Percentiles rank a stretch among this genome's conserved stretches.
Conservation (phyloP, 129 eudicot species). For the Artemisia tridentata region DNA sequence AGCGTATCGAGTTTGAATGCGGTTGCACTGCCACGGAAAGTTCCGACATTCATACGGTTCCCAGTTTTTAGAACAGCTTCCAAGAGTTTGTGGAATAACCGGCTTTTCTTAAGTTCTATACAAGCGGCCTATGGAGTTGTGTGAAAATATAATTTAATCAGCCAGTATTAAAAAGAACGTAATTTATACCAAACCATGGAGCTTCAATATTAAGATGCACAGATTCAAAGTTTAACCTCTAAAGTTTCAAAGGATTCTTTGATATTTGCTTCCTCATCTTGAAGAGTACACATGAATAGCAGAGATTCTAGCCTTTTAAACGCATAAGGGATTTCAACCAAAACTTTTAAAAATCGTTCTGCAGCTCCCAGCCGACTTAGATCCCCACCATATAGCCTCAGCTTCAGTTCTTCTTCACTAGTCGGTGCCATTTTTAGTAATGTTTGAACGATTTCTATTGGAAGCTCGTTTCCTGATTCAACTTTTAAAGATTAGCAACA, state of each 20-base stretch:
- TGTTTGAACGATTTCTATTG: constrained; percentile 53
- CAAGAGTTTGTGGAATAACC: constrained; percentile 51
- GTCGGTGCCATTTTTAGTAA: constrained; percentile 62
- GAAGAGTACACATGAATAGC: constrained; percentile 52
- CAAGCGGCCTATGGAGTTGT: constrained; percentile 48
- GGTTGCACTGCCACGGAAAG: constrained; percentile 61
- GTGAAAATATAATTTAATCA: constrained; percentile 7
- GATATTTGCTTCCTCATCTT: constrained; percentile 41
- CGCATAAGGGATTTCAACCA: constrained; percentile 61
- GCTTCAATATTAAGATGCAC: background rate
- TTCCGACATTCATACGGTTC: constrained; percentile 66
- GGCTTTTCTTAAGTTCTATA: constrained; percentile 45
- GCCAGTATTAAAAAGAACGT: background rate
- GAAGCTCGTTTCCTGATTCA: constrained; percentile 60
- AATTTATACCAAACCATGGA: background rate
- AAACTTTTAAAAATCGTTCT: constrained; percentile 50
- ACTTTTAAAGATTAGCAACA: constrained; percentile 6
- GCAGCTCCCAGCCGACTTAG: constrained; percentile 57
- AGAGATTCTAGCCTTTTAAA: constrained; percentile 49
- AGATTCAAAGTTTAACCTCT: constrained; percentile 44
- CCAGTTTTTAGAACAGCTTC: constrained; percentile 71
- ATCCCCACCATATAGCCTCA: constrained; percentile 52
- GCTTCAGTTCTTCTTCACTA: constrained; percentile 55
- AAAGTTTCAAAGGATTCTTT: constrained; percentile 49
- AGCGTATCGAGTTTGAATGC: constrained; percentile 68